Conservation (phyloP, 2,329 filamentous ascomycete species). For the Colletotrichum sp. region DNA sequence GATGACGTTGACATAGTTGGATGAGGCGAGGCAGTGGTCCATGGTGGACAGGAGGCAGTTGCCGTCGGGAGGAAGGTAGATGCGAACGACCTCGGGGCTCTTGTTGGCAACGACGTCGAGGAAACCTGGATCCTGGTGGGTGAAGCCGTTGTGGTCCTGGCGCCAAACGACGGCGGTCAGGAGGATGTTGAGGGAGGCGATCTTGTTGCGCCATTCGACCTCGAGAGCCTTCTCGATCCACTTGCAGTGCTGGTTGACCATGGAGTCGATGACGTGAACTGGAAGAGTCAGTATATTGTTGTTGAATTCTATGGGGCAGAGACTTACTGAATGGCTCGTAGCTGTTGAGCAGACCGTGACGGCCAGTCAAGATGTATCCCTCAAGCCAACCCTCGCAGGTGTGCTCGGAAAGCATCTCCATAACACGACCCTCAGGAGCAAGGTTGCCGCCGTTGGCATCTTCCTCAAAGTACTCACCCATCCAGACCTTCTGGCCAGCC, state of each 20-base stretch:
- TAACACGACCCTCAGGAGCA: constrained; percentile 70
- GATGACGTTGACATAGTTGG: constrained; percentile 82
- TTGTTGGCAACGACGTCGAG: constrained; percentile 82
- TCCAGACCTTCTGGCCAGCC: constrained; percentile 79
- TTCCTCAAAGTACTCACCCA: constrained; percentile 79
- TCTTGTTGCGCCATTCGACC: constrained; percentile 75
- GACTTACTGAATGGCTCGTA: constrained; percentile 74
- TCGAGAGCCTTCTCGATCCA: constrained; percentile 85
- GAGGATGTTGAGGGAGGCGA: constrained; percentile 80
- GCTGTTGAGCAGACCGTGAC: constrained; percentile 79
- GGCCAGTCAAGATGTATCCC: constrained; percentile 76
- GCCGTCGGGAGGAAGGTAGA: constrained; percentile 81
- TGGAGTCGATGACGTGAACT: constrained; percentile 80
- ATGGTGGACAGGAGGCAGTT: constrained; percentile 79
- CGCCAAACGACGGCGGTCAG: constrained; percentile 81
- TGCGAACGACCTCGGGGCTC: constrained; percentile 78
- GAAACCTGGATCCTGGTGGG: constrained; percentile 82
- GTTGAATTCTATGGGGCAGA: background rate
- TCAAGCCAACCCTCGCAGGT: constrained; percentile 83
- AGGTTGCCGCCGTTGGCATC: constrained; percentile 78
- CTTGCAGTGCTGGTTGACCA: constrained; percentile 84
- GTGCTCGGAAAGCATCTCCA: constrained; percentile 86
- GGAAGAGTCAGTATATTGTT: background rate
- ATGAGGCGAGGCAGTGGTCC: constrained; percentile 75
- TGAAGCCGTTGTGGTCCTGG: constrained; percentile 86